These are phyloP conservation scores for Ampelomyces quisqualis DNA, from an alignment of 2,329 filamentous ascomycete species.

Conservation along the genomic window DNA sequence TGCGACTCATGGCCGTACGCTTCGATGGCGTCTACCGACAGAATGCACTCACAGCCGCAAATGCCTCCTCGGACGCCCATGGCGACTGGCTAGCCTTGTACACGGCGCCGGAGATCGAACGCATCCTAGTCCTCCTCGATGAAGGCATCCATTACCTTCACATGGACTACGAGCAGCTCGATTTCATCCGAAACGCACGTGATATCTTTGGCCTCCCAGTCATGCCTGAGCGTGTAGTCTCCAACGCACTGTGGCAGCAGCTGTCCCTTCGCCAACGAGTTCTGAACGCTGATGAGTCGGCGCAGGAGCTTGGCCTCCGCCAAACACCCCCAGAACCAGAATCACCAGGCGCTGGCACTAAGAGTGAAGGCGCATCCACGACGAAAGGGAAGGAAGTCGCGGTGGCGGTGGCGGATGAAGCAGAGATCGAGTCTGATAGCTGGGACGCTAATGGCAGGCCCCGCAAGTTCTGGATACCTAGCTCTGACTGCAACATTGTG, in stretches of 20 bases:
- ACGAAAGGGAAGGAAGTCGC: conserved; percentile 51
- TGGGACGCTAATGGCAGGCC: conserved; percentile 58
- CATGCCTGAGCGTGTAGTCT: conserved; percentile 57
- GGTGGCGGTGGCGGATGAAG: conserved; percentile 17
- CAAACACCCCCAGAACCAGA: conserved; percentile 44
- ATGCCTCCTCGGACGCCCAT: conserved; percentile 48
- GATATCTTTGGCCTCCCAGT: conserved; percentile 58
- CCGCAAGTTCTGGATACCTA: conserved; percentile 60
- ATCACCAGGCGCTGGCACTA: conserved; percentile 15
- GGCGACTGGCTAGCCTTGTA: conserved; percentile 55
- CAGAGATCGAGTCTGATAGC: conserved; percentile 50
- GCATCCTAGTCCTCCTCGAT: conserved; percentile 57
- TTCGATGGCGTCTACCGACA: conserved; percentile 56
- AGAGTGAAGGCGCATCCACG: conserved; percentile 19
- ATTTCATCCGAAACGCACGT: conserved; percentile 54
- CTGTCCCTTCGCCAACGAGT: conserved; percentile 58
- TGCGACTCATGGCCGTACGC: conserved; percentile 53
- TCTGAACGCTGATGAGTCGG: conserved; percentile 53
- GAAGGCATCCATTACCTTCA: conserved; percentile 63
- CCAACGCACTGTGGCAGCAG: conserved; percentile 59
- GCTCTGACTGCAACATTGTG: conserved; percentile 57
- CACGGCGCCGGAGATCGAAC: conserved; percentile 56
- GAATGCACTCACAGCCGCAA: conserved; percentile 41
- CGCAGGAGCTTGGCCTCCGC: conserved; percentile 57
- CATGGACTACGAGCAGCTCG: conserved; percentile 59